Evolutionary conservation across 2,329 filamentous ascomycete genomes (phyloP).

Genomic region (Zasmidium angulare): DNA sequence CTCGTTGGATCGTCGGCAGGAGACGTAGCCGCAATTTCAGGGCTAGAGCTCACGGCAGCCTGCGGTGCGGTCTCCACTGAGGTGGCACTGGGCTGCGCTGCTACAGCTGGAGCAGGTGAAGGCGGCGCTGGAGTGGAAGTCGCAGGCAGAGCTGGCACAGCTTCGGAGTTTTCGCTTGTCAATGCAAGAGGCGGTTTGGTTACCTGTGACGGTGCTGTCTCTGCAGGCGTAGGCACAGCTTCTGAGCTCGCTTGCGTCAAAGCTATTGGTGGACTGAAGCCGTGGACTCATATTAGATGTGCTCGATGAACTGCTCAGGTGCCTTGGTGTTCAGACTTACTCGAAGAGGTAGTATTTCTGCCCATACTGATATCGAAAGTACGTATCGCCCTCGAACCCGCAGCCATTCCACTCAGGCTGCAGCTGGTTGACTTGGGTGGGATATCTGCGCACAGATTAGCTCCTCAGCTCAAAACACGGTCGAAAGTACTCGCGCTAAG

Average conservation of each 20-base stretch:
- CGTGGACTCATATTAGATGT: no score
- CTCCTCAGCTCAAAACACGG: background rate
- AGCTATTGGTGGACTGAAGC: slow-evolving; percentile 3
- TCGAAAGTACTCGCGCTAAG: background rate
- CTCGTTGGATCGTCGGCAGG: no score
- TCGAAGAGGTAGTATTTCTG: slow-evolving; percentile 8
- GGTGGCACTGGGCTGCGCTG: no score
- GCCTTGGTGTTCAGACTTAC: no score
- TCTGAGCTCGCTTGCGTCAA: background rate
- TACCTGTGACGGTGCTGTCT: no score
- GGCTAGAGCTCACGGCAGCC: no score
- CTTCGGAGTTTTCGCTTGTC: background rate
- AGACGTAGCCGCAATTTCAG: no score
- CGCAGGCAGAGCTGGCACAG: no score
- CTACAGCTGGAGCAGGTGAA: no score
- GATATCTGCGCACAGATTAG: background rate
- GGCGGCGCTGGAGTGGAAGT: no score
- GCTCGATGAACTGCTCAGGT: no score
- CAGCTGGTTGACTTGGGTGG: slow-evolving; percentile 1
- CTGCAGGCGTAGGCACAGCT: background rate
- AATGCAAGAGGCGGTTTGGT: slow-evolving; percentile 6
- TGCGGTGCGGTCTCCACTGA: no score
- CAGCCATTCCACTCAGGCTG: slow-evolving; percentile 10
- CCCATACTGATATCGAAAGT: background rate
- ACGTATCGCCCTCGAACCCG: slow-evolving; percentile 2